Conservation (phyloP, 208 protist genomes). For the Crithidia acanthocephali region DNA sequence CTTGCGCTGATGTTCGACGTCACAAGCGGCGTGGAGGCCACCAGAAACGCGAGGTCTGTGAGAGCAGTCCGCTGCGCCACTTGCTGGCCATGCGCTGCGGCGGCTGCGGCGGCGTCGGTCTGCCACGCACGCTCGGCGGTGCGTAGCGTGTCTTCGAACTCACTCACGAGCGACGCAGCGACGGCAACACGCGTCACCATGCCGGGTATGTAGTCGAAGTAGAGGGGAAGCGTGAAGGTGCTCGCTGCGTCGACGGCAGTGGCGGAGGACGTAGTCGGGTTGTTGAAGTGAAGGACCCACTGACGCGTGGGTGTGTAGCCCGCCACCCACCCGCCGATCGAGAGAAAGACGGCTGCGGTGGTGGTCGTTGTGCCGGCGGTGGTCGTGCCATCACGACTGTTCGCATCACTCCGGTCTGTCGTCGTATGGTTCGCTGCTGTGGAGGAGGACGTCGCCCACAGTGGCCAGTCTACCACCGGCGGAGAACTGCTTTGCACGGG, state of each 20-base stretch:
- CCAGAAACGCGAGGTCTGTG: neutral
- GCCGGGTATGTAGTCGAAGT: slow-evolving; percentile 34
- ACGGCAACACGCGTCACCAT: slow-evolving; percentile 27
- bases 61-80: slow-evolving; percentile 15
- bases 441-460: slow-evolving; percentile 18
- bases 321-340: slow-evolving; percentile 27
- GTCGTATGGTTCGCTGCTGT: neutral
- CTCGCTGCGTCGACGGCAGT: neutral
- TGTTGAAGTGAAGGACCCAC: slow-evolving; percentile 10
- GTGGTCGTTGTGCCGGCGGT: neutral
- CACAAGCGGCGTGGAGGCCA: slow-evolving; percentile 1
- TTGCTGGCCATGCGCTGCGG: neutral
- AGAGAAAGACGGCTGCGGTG: neutral
- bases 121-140: slow-evolving; percentile 19
- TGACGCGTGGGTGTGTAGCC: slow-evolving; percentile 12
- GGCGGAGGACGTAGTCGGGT: neutral
- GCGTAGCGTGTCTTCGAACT: slow-evolving; percentile 12
- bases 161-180: neutral
- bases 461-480: slow-evolving; percentile 27
- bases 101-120: neutral
- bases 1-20: slow-evolving; percentile 20
- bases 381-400: neutral
- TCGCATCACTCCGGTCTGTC: no score
- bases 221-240: slow-evolving; percentile 9
- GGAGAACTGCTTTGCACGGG: slow-evolving; percentile 1